Base-by-base conservation (phyloP, 1,284 basidiomycete species). In the Mycosarcoma maydis region DNA sequence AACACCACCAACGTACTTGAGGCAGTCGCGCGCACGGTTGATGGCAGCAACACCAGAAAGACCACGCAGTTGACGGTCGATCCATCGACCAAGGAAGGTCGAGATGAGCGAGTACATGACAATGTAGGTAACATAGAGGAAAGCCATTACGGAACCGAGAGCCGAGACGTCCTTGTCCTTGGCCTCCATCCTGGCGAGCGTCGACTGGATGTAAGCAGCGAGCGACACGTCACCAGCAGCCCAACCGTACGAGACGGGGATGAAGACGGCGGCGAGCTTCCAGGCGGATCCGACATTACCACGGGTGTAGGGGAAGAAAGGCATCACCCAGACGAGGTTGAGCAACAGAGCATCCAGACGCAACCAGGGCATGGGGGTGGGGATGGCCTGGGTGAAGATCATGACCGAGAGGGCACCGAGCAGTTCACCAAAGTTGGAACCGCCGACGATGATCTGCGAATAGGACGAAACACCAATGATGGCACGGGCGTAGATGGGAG, bases 181-280 rank as follows among this genome's bases (percentile, higher is more conserved):
- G 48, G 72, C 58, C 53, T 82, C 77, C 59, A 81, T 69, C 24
- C 62, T 61, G 52, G 80, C 72, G 45, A 83, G 74, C 4, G 77
- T 77, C 26, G 78, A 76, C 66, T 83, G 82, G 69, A 83, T 82
- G 76, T 82, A 83, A 13, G 82, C 82, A 37, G 82, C 82, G 22
- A 83, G 74, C 22, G 81, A 82, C 29, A 82, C 80, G 44, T 83
- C 82, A 37, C 82, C 82, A 34, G 82, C 81, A 43, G 82, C 82
- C 82, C 82, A 83, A 62, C 82, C 82, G 71, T 69, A 79, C 7
- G 78, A 80, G 47, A 83, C 71, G 41, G 82, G 78, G 11, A 75
- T 77, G 60, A 82, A 80, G 67, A 64, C 68, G 22, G 62, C 69
- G 38, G 75, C 78, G 30, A 81, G 53, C 40, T 69, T 73, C 79